Evolutionary conservation across 2,329 filamentous ascomycete genomes (phyloP).

Genomic region (Neonectria neomacrospora): DNA sequence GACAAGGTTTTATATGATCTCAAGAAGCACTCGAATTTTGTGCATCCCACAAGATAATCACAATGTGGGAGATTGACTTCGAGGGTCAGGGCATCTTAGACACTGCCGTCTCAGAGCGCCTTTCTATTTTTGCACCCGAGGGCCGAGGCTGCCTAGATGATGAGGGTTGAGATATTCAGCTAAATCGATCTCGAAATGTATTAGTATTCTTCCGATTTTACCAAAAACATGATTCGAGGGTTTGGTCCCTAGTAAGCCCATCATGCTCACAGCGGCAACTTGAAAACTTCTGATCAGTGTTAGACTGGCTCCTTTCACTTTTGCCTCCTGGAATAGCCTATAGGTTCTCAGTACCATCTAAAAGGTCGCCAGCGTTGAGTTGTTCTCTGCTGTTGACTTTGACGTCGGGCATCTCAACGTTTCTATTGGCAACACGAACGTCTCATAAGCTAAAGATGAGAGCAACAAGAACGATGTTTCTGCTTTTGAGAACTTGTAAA

Average conservation of each 20-base stretch:
- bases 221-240: constrained; percentile 68
- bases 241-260: constrained; percentile 56
- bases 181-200: constrained; percentile 67
- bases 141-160: constrained; percentile 69
- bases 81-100: constrained; percentile 68
- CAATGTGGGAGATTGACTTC: constrained; percentile 71
- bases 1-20: constrained; percentile 58
- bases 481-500: constrained; percentile 53
- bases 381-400: constrained; percentile 64
- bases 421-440: constrained; percentile 62
- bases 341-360: constrained; percentile 61
- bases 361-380: constrained; percentile 64
- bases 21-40: constrained; percentile 64
- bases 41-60: constrained; percentile 61
- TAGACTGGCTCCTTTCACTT: constrained; percentile 69
- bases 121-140: constrained; percentile 69
- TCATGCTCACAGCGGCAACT: neutral
- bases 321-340: constrained; percentile 59
- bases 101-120: constrained; percentile 72
- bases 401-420: constrained; percentile 65
- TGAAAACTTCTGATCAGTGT: neutral
- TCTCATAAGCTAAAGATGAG: neutral
- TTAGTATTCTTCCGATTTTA: constrained; percentile 56
- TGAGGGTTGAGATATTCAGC: constrained; percentile 70
- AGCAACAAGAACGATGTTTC: constrained; percentile 57